Evolutionary conservation across 257 asterid genomes (phyloP).

Genomic region (Nicotiana noctiflora): DNA sequence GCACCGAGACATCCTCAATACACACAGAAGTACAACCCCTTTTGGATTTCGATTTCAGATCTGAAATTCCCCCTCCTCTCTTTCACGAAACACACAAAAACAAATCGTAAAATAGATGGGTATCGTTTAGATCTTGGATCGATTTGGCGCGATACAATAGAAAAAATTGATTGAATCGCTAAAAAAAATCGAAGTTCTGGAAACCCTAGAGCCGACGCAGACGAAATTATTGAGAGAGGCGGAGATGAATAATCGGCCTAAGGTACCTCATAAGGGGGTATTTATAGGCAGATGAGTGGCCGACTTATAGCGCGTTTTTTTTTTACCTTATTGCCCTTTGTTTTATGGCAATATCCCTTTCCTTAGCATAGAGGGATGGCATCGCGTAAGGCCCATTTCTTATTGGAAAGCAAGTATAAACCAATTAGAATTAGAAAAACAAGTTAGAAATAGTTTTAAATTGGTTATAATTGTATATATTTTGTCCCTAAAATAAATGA

Average conservation of each 20-base stretch:
- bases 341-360: not conserved
- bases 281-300: conserved; percentile 30
- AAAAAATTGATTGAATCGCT: not conserved
- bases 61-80: conserved; percentile 12
- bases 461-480: too few species aligned
- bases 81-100: not conserved
- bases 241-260: not conserved
- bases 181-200: not conserved
- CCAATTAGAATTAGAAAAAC: not conserved
- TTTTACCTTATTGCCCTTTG: not conserved
- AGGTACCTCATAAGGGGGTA: not conserved
- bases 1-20: conserved; percentile 80
- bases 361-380: not conserved
- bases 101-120: not conserved
- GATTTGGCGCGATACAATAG: conserved; percentile 1
- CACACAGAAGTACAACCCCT: not conserved
- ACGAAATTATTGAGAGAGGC: not conserved
- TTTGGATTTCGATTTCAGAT: conserved; percentile 11
- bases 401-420: not conserved
- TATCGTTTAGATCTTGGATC: not conserved
- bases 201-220: conserved; percentile 3
- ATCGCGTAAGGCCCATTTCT: not conserved
- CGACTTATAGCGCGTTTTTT: not conserved
- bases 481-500: too few species aligned
- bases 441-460: not conserved